These are phyloP conservation scores for Fusarium buxicola DNA, from an alignment of 2,329 filamentous ascomycete genomes.

Conservation along the genomic window DNA sequence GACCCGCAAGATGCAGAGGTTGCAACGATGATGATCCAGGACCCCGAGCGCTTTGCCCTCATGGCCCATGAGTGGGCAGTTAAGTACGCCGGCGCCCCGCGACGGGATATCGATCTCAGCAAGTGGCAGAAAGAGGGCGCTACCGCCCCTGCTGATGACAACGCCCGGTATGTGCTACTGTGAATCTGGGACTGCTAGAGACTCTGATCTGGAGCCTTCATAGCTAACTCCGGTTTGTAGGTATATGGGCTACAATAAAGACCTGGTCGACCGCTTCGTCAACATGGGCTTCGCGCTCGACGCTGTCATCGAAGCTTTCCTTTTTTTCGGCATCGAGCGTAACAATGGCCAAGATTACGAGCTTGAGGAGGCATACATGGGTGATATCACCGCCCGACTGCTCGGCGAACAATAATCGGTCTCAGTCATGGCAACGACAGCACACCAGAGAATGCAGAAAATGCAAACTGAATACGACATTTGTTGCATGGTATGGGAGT, in stretches of 20 bases:
- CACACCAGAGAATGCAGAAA: slow-evolving; percentile 11
- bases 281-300: slow-evolving; percentile 93
- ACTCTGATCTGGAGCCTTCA: background rate
- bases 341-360: slow-evolving; percentile 84
- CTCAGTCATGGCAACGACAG: slow-evolving; percentile 15
- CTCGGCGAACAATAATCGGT: slow-evolving; percentile 76
- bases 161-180: slow-evolving; percentile 46
- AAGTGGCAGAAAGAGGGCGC: slow-evolving; percentile 64
- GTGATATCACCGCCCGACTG: slow-evolving; percentile 86
- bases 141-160: slow-evolving; percentile 43
- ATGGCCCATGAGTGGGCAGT: slow-evolving; percentile 93
- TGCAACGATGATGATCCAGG: slow-evolving; percentile 85
- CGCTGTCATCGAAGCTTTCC: slow-evolving; percentile 86
- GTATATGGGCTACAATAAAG: slow-evolving; percentile 88
- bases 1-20: slow-evolving; percentile 98
- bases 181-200: background rate
- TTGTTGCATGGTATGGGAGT: slow-evolving; percentile 43
- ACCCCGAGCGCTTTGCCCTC: slow-evolving; percentile 81
- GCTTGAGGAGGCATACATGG: slow-evolving; percentile 90
- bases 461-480: slow-evolving; percentile 11
- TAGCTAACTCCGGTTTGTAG: slow-evolving; percentile 55
- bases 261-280: slow-evolving; percentile 84
- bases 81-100: slow-evolving; percentile 80
- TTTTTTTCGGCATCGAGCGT: slow-evolving; percentile 82
- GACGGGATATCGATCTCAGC: slow-evolving; percentile 51